phyloP scores from a whole-genome alignment of 176 grass and related monocot species.

The Canna indica region DNA sequence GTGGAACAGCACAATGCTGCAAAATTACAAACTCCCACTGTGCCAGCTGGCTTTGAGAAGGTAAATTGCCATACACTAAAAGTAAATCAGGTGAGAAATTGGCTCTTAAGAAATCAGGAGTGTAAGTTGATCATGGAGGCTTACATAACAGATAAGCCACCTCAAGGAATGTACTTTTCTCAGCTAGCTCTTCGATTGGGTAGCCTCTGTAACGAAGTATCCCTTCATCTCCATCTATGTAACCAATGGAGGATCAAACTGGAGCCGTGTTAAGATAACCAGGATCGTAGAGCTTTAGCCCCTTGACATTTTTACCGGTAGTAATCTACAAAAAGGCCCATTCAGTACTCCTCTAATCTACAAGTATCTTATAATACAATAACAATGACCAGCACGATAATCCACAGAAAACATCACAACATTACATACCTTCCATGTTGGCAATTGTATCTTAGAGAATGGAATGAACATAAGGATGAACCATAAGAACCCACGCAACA shows the following conservation, averaged over 20 bases:
- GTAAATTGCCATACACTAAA: constrained; percentile 94
- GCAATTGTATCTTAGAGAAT: neutral
- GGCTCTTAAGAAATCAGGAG: neutral
- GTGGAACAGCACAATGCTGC: constrained; percentile 86
- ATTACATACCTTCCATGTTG: constrained; percentile 1
- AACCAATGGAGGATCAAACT: constrained; percentile 70
- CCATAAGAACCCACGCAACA: neutral
- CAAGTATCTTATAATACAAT: too few species aligned
- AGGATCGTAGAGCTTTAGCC: constrained; percentile 87
- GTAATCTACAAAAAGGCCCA: constrained; percentile 41
- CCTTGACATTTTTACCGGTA: constrained; percentile 69
- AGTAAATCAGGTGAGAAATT: constrained; percentile 11
- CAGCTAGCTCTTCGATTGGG: constrained; percentile 90
- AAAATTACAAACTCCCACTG: constrained; percentile 85
- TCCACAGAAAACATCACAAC: neutral
- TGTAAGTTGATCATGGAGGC: constrained; percentile 1
- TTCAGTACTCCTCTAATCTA: too few species aligned
- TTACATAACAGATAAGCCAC: constrained; percentile 93
- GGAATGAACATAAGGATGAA: neutral
- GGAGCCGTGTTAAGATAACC: constrained; percentile 93
- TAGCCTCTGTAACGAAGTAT: constrained; percentile 99
- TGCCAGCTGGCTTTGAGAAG: constrained; percentile 54
- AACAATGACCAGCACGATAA: neutral
- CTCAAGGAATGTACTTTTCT: constrained; percentile 76
- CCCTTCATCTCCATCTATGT: constrained; percentile 92